Conservation (phyloP, 352 stramenopile genomes). For the Phytophthora pinifolia region DNA sequence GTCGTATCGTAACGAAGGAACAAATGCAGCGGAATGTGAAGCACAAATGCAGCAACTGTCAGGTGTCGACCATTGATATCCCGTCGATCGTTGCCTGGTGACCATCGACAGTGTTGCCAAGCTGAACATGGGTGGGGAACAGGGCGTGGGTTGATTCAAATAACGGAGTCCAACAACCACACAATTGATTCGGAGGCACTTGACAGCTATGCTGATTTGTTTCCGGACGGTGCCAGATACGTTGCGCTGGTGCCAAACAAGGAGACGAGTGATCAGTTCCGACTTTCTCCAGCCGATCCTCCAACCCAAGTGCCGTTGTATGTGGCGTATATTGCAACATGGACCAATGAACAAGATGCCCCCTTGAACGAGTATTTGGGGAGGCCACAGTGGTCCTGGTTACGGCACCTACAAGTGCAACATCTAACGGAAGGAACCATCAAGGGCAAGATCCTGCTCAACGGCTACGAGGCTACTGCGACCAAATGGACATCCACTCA, state of each 20-base stretch:
- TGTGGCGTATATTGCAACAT: conserved; percentile 19
- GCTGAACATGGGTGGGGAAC: conserved; percentile 13
- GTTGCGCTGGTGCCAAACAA: conserved; percentile 24
- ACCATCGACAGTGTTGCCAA: conserved; percentile 24
- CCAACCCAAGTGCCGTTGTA: conserved; percentile 17
- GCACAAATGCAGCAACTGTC: conserved; percentile 14
- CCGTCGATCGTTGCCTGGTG: conserved; percentile 10
- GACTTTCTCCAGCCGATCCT: conserved; percentile 17
- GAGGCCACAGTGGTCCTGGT: too few species aligned
- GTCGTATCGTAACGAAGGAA: conserved; percentile 12
- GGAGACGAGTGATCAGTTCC: conserved; percentile 16
- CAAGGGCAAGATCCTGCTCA: too few species aligned
- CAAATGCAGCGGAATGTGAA: conserved; percentile 19
- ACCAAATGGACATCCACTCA: too few species aligned
- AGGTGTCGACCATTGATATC: conserved; percentile 21
- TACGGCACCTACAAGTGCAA: too few species aligned
- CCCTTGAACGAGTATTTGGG: too few species aligned
- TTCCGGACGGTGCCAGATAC: conserved; percentile 5
- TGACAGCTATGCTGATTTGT: conserved; percentile 16
- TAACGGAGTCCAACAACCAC: conserved; percentile 20
- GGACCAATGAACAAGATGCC: not conserved
- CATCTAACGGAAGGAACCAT: too few species aligned
- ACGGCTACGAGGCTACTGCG: too few species aligned
- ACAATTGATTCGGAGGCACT: conserved; percentile 21
- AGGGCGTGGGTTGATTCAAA: conserved; percentile 17